Evolutionary conservation across 2,329 filamentous ascomycete species (phyloP).

Genomic region (Aspergillus sp.): DNA sequence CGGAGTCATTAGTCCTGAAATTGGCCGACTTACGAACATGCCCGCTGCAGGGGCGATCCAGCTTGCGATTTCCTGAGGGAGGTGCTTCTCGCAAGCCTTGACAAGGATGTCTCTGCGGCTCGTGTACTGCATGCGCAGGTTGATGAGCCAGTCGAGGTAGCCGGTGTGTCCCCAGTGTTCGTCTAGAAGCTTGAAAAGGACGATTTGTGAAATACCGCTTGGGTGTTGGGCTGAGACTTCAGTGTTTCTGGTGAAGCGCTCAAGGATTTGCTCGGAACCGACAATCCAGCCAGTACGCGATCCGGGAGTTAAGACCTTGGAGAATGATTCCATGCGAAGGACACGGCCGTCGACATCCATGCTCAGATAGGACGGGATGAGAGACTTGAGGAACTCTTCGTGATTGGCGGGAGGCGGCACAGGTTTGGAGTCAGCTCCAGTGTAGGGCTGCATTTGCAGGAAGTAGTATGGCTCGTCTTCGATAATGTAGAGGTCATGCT

Average conservation of each 20-base stretch:
- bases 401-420: slow-evolving; percentile 64
- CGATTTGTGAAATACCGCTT: slow-evolving; percentile 79
- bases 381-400: slow-evolving; percentile 72
- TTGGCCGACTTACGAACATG: slow-evolving; percentile 78
- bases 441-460: slow-evolving; percentile 79
- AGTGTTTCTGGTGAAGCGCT: slow-evolving; percentile 79
- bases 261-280: slow-evolving; percentile 79
- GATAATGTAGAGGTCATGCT: slow-evolving; percentile 83
- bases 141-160: slow-evolving; percentile 86
- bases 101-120: slow-evolving; percentile 76
- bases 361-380: slow-evolving; percentile 76
- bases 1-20: neutral
- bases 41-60: slow-evolving; percentile 83
- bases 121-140: slow-evolving; percentile 81
- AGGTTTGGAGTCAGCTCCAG: slow-evolving; percentile 55
- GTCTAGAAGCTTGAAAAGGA: slow-evolving; percentile 87
- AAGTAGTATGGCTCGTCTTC: slow-evolving; percentile 97
- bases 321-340: slow-evolving; percentile 89
- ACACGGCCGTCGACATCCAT: slow-evolving; percentile 87
- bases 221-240: slow-evolving; percentile 87
- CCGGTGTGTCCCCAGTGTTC: slow-evolving; percentile 92
- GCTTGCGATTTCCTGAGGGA: slow-evolving; percentile 74
- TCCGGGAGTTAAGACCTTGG: slow-evolving; percentile 85
- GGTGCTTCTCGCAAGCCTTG: slow-evolving; percentile 75
- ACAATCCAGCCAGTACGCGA: slow-evolving; percentile 87